These are phyloP conservation scores for Thraustochytrium sp. DNA, from an alignment of 352 stramenopile genomes.

Conservation along the genomic window DNA sequence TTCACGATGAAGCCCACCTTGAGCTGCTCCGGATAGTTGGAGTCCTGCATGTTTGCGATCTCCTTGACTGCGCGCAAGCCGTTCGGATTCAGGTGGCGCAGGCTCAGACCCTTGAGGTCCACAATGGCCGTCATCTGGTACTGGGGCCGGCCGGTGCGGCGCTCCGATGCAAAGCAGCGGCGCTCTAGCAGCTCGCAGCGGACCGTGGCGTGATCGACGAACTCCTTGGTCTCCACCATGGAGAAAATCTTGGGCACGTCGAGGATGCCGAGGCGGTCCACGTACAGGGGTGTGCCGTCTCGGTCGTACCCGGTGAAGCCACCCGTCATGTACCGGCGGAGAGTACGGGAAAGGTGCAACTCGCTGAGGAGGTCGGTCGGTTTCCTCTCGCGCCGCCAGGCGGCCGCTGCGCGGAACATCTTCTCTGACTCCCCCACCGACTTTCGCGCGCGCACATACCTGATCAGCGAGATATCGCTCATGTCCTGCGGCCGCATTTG, in stretches of 20 bases:
- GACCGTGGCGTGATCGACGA: neutral
- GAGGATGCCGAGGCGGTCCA: neutral
- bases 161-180: neutral
- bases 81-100: neutral
- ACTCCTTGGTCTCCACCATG: neutral
- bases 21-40: conserved; percentile 41
- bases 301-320: neutral
- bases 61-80: conserved; percentile 13
- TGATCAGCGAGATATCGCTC: neutral
- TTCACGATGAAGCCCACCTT: conserved; percentile 41
- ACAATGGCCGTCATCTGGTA: neutral
- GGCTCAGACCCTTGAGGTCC: neutral
- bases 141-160: neutral
- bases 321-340: neutral
- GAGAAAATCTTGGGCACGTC: neutral
- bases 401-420: neutral
- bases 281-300: neutral
- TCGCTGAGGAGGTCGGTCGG: neutral
- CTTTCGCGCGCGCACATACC: neutral
- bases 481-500: no score
- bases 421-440: neutral
- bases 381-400: neutral
- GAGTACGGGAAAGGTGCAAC: neutral
- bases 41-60: neutral
- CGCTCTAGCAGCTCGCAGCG: neutral